Percentiles rank a stretch among this genome's conserved stretches.
phyloP scores from a whole-genome alignment of 2,329 filamentous ascomycete genomes.

The Sporothrix dimorphospora region DNA sequence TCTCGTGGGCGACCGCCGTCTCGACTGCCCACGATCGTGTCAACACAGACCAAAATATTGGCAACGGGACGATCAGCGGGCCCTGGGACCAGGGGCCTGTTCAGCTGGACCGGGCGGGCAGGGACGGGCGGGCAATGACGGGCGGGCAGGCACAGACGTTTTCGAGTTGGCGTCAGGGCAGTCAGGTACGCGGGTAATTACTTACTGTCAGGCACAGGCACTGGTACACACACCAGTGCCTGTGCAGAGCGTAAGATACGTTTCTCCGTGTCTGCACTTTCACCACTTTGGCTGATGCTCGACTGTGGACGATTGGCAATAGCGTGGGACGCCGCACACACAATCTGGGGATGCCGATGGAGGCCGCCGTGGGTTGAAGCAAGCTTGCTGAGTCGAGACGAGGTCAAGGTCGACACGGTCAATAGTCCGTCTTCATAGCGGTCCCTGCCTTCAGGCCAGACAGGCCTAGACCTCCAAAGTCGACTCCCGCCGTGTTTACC shows the following conservation, averaged over 20 bases:
- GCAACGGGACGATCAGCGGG: constrained; percentile 17
- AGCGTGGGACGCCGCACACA: background rate
- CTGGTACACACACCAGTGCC: no score
- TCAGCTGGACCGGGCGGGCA: background rate
- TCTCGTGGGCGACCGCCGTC: no score
- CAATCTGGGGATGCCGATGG: constrained; percentile 16
- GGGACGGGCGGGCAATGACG: no score
- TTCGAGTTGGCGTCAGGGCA: background rate
- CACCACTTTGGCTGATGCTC: background rate
- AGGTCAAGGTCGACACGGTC: no score
- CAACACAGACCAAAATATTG: background rate
- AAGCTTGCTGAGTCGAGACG: no score
- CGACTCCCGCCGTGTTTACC: no score
- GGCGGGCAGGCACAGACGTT: background rate
- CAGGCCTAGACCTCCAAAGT: no score
- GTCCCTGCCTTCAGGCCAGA: no score
- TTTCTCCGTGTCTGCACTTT: background rate
- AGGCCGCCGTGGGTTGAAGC: constrained; percentile 2
- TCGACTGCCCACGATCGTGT: no score
- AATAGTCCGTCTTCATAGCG: no score
- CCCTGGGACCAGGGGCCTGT: background rate
- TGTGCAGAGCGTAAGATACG: no score
- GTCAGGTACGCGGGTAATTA: background rate
- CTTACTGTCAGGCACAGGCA: constrained; percentile 6
- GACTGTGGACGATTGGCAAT: background rate